These are phyloP conservation scores for Penicillium maclennaniae DNA, from an alignment of 495 filamentous ascomycete genomes.

Conservation along the genomic window DNA sequence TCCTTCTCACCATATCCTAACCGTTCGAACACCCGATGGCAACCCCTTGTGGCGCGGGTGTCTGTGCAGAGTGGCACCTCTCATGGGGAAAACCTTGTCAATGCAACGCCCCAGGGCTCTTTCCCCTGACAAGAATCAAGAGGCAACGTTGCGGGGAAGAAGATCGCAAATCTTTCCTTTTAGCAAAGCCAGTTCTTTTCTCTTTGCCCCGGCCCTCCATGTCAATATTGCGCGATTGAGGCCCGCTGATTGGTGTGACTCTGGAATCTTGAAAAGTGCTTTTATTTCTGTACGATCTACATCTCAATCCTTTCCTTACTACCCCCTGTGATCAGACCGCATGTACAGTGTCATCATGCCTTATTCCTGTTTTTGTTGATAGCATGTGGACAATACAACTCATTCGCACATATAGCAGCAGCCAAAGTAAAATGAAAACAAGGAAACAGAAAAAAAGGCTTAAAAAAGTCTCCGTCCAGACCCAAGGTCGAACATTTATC, in stretches of 20 bases:
- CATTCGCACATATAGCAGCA: not conserved
- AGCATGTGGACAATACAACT: not conserved
- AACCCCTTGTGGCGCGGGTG: constrained; percentile 16
- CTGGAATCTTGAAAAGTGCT: constrained; percentile 14
- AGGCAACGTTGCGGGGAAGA: constrained; percentile 1
- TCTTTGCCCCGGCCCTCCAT: not conserved
- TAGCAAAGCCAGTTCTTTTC: not conserved
- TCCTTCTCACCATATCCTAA: constrained; percentile 4
- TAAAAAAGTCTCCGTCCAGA: not conserved
- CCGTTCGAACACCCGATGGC: constrained; percentile 7
- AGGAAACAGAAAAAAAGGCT: not conserved
- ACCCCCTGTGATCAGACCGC: constrained; percentile 3
- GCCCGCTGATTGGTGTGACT: constrained; percentile 9
- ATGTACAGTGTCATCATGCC: constrained; percentile 5
- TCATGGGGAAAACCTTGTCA: constrained; percentile 11
- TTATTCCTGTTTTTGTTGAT: constrained; percentile 1
- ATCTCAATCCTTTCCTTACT: not conserved
- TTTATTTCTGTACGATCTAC: constrained; percentile 15
- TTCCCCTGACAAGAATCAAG: constrained; percentile 14
- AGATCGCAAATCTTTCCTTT: not conserved
- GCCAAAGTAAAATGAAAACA: not conserved
- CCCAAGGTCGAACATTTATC: constrained; percentile 3
- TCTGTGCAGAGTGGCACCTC: constrained; percentile 17
- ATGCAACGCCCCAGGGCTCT: constrained; percentile 8
- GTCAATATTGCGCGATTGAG: constrained; percentile 7